Percentiles rank a stretch among this genome's conserved stretches.
phyloP scores from a whole-genome alignment of 805 yeast genomes.

The Wickerhamia fluorescens region DNA sequence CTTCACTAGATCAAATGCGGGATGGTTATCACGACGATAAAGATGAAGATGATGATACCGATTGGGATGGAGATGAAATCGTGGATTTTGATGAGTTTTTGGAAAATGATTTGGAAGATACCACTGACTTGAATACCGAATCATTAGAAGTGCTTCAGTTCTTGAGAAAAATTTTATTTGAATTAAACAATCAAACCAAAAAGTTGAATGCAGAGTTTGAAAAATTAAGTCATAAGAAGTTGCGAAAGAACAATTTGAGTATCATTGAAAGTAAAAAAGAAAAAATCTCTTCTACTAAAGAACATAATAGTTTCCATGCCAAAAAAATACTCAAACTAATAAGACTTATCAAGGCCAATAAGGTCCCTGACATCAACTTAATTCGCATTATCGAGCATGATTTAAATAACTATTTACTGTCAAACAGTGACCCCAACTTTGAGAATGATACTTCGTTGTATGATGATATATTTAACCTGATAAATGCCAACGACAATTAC shows the following conservation, averaged over 20 bases:
- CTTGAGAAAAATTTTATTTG: conserved; percentile 23
- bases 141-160: conserved; percentile 27
- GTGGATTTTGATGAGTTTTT: conserved; percentile 6
- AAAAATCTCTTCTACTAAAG: conserved; percentile 26
- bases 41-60: conserved; percentile 15
- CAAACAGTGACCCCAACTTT: conserved; percentile 33
- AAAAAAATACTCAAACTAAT: conserved; percentile 28
- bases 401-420: conserved; percentile 28
- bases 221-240: conserved; percentile 30
- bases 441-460: conserved; percentile 33
- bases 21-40: conserved; percentile 20
- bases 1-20: conserved; percentile 24
- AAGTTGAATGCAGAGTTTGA: conserved; percentile 35
- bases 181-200: conserved; percentile 28
- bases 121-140: conserved; percentile 21
- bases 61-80: conserved; percentile 13
- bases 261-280: conserved; percentile 35
- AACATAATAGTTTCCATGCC: conserved; percentile 29
- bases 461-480: conserved; percentile 31
- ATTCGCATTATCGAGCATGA: conserved; percentile 33
- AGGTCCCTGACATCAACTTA: conserved; percentile 22
- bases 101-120: conserved; percentile 10
- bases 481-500: conserved; percentile 6
- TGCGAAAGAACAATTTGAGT: conserved; percentile 29
- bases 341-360: conserved; percentile 19